Percentiles rank a stretch among this genome's conserved stretches.
These are phyloP conservation scores for bread wheat (Triticum aestivum) DNA, from an alignment of 176 grass and related monocot genomes.

Conservation along the genomic window DNA sequence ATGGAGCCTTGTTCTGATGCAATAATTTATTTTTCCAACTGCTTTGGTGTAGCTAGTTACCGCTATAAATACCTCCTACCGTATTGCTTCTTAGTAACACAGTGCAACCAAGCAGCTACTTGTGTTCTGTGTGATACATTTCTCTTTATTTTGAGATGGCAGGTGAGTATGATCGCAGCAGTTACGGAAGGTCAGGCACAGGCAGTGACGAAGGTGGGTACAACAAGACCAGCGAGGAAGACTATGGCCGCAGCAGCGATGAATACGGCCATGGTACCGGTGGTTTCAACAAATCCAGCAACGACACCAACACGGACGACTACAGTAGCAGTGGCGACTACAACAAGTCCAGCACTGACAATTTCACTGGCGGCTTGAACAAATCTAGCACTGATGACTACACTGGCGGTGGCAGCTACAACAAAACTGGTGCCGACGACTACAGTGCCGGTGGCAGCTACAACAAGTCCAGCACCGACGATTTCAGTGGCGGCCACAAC, in stretches of 20 bases:
- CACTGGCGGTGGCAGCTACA: neutral
- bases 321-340: neutral
- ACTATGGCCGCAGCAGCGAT: neutral
- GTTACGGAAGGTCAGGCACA: slow-evolving; percentile 3
- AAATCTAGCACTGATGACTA: neutral
- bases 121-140: neutral
- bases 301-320: neutral
- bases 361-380: neutral
- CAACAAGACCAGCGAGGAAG: neutral
- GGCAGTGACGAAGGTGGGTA: neutral
- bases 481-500: neutral
- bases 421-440: neutral
- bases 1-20: neutral
- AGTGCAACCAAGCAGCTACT: neutral
- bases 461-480: neutral
- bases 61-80: slow-evolving; percentile 31
- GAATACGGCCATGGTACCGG: neutral
- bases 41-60: neutral
- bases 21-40: neutral
- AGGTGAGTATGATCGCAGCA: slow-evolving; percentile 7
- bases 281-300: neutral
- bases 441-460: neutral
- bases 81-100: neutral
- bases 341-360: neutral
- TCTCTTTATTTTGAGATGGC: slow-evolving; percentile 19